Conservation (phyloP, 176 grass and related monocot species). For the Aegilops bicornis region DNA sequence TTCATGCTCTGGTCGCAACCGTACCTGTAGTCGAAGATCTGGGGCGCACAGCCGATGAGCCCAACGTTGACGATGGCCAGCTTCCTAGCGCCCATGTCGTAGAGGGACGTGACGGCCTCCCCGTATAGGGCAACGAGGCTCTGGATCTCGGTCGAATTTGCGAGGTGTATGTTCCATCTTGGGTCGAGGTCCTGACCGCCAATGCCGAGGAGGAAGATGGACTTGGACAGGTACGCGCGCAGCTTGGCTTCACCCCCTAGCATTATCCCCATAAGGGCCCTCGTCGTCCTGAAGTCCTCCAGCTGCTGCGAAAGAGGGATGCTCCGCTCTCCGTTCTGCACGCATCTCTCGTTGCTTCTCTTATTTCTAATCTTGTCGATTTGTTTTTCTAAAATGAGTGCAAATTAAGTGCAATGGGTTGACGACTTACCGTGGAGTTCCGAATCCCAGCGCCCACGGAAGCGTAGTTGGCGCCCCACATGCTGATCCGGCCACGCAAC, state of each 20-base stretch:
- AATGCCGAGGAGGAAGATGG: constrained; percentile 5
- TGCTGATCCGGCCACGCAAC: background rate
- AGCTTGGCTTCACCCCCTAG: background rate
- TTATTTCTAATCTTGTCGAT: too few species aligned
- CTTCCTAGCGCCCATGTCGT: too few species aligned
- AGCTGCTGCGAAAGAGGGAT: constrained; percentile 19
- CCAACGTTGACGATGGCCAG: too few species aligned
- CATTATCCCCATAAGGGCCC: background rate
- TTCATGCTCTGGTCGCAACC: too few species aligned
- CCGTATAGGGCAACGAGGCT: background rate
- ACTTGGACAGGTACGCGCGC: background rate
- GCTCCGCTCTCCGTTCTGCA: background rate
- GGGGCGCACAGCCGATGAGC: too few species aligned
- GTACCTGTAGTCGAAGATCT: too few species aligned
- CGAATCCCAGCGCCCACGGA: constrained; percentile 4
- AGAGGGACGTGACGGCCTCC: too few species aligned
- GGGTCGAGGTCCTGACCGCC: constrained; percentile 3
- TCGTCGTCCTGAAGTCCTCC: background rate
- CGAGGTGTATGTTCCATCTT: background rate
- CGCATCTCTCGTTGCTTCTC: too few species aligned
- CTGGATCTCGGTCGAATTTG: background rate
- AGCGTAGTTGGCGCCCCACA: background rate
- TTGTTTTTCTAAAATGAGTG: too few species aligned
- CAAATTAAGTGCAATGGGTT: too few species aligned
- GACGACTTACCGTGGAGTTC: background rate